A percentile compares a stretch with the other conserved stretches of the same genome.
These are phyloP conservation scores for Alisma plantagoaquatica DNA, from an alignment of 106 monocot species.

Conservation along the genomic window DNA sequence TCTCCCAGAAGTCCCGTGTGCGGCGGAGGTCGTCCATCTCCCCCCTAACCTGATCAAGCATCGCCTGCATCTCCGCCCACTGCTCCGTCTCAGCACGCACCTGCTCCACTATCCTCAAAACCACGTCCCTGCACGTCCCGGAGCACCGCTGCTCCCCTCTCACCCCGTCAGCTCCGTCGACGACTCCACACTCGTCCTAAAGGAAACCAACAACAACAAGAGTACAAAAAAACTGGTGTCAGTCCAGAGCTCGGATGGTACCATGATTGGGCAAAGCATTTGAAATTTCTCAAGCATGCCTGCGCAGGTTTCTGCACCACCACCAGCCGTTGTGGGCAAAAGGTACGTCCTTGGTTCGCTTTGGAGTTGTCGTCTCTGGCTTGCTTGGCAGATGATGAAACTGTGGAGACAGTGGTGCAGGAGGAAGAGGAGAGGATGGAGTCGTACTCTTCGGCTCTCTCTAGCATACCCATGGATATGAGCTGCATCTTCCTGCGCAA, in stretches of 20 bases:
- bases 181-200: too few species aligned
- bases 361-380: too few species aligned
- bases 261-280: too few species aligned
- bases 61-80: slow-evolving; percentile 71
- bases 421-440: slow-evolving; percentile 8
- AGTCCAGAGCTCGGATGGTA: too few species aligned
- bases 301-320: too few species aligned
- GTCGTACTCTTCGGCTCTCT: slow-evolving; percentile 40
- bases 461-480: slow-evolving; percentile 55
- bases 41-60: slow-evolving; percentile 53
- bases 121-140: slow-evolving; percentile 48
- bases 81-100: slow-evolving; percentile 57
- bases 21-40: slow-evolving; percentile 78
- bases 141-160: slow-evolving; percentile 1
- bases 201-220: too few species aligned
- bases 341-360: too few species aligned
- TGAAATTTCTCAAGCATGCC: too few species aligned
- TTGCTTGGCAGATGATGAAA: neutral
- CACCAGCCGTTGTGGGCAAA: too few species aligned
- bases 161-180: neutral
- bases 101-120: slow-evolving; percentile 54
- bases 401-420: neutral
- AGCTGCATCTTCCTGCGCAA: slow-evolving; percentile 73
- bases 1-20: slow-evolving; percentile 63
- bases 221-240: too few species aligned